Evolutionary conservation across 805 yeast genomes (phyloP).

Genomic region (Hanseniaspora meyeri): DNA sequence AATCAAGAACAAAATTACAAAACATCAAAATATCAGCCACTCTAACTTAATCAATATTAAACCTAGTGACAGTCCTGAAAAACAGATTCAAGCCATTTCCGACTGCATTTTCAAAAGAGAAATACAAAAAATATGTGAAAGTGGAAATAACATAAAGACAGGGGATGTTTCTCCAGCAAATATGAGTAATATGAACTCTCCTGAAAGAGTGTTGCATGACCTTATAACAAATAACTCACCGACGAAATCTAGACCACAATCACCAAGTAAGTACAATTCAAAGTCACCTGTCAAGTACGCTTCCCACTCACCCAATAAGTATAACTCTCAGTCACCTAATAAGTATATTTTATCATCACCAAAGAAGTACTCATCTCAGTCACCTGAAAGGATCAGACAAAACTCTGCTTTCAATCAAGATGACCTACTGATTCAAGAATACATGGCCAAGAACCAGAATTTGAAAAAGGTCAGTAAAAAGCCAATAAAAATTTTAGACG

Average conservation of each 20-base stretch:
- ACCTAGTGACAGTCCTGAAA: conserved; percentile 11
- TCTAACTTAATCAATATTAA: neutral
- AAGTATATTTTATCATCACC: neutral
- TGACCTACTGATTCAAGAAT: neutral
- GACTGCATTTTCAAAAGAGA: conserved; percentile 9
- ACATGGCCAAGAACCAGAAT: conserved; percentile 28
- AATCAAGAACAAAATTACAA: neutral
- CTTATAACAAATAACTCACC: neutral
- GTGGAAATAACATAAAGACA: neutral
- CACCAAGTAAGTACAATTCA: neutral
- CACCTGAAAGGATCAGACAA: neutral
- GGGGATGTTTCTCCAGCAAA: neutral
- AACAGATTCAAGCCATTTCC: conserved; percentile 5
- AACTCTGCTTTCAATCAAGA: neutral
- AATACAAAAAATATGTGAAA: conserved; percentile 7
- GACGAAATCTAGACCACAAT: neutral
- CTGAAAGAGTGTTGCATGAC: conserved; percentile 5
- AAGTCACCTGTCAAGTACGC: neutral
- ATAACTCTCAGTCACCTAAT: neutral
- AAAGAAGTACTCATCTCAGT: neutral
- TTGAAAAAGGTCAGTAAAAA: conserved; percentile 70
- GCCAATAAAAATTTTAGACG: conserved; percentile 89
- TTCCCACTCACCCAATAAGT: neutral
- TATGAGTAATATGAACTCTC: neutral
- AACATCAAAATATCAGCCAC: neutral